A percentile compares a stretch with the other conserved stretches of the same genome.
Conservation (phyloP, 2,329 filamentous ascomycete species). For the Coniochaeta pulveracea region DNA sequence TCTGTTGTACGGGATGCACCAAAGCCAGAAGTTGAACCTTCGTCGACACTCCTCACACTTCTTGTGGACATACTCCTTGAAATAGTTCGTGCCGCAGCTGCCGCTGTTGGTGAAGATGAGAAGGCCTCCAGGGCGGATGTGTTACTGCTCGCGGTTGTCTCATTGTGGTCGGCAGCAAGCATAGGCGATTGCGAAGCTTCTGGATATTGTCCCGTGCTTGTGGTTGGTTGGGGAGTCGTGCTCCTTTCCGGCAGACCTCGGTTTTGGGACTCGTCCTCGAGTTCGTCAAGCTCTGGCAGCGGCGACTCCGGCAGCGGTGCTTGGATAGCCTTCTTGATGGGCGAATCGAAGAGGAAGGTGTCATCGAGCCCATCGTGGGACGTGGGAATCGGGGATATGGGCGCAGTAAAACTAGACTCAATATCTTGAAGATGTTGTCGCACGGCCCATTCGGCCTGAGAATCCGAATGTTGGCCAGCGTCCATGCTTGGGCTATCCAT, state of each 20-base stretch:
- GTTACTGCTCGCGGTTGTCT: constrained; percentile 10
- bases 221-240: too few species aligned
- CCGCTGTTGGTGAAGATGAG: constrained; percentile 44
- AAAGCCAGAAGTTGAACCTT: too few species aligned
- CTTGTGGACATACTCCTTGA: constrained; percentile 39
- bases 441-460: constrained; percentile 40
- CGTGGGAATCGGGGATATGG: constrained; percentile 42
- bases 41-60: constrained; percentile 15
- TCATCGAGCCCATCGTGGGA: constrained; percentile 41
- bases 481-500: constrained; percentile 24
- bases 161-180: constrained; percentile 5
- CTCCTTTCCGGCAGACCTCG: not conserved
- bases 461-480: constrained; percentile 30
- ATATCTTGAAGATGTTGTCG: constrained; percentile 49
- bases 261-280: constrained; percentile 2
- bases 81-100: constrained; percentile 39
- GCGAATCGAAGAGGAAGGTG: constrained; percentile 46
- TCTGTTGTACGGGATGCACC: too few species aligned
- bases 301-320: not conserved
- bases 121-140: constrained; percentile 41
- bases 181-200: too few species aligned
- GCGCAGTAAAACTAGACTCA: constrained; percentile 53
- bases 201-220: too few species aligned
- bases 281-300: not conserved
- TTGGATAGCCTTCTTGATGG: constrained; percentile 16